Evolutionary conservation across 192 early-diverging fungal species (phyloP).

Genomic region (Glomus cerebriforme): DNA sequence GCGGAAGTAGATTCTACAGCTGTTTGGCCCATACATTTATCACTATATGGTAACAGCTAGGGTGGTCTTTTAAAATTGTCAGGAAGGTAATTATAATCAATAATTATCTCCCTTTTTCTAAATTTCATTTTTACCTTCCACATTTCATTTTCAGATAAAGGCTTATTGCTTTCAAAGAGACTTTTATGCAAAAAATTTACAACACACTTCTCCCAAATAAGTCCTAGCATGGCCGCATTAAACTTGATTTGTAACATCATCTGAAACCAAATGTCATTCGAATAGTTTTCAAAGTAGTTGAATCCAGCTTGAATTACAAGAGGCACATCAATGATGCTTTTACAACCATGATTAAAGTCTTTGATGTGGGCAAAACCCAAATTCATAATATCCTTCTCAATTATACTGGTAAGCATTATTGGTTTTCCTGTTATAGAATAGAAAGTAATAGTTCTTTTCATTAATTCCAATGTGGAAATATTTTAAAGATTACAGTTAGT

Average conservation of each 20-base stretch:
- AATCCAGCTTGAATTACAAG: neutral
- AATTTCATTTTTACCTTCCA: neutral
- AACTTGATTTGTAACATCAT: neutral
- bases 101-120: neutral
- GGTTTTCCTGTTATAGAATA: neutral
- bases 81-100: neutral
- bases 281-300: neutral
- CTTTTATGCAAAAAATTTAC: neutral
- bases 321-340: neutral
- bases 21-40: neutral
- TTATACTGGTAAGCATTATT: neutral
- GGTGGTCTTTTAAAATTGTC: neutral
- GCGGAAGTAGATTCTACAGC: neutral
- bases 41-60: neutral
- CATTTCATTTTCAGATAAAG: neutral
- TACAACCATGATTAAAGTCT: too few relatives aligned
- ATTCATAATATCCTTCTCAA: neutral
- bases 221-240: neutral
- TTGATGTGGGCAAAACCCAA: neutral
- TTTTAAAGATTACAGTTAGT: too few relatives aligned
- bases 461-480: neutral
- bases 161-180: neutral
- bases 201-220: slow-evolving; percentile 16
- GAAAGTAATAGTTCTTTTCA: neutral
- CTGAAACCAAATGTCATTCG: neutral